phyloP scores from a whole-genome alignment of 208 protist genomes.

The Leishmania gerbilli region DNA sequence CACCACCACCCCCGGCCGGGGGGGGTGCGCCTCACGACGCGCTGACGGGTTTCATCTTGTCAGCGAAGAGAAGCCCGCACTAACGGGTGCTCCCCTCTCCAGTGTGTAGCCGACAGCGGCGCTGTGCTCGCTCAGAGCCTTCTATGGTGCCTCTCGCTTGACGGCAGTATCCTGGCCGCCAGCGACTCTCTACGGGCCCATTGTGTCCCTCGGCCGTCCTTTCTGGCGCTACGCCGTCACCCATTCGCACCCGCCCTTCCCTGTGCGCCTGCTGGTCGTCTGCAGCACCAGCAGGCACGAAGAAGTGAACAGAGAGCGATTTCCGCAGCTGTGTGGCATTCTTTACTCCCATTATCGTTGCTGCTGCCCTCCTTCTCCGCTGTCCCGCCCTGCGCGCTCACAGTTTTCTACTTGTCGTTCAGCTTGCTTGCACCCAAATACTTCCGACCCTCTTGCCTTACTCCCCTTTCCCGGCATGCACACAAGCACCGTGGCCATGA shows the following conservation, averaged over 20 bases:
- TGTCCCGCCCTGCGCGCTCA: neutral
- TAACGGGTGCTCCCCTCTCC: neutral
- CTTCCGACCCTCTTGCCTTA: neutral
- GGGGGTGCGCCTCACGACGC: neutral
- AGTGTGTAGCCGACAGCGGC: neutral
- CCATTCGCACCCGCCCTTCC: too few species aligned
- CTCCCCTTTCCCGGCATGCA: neutral
- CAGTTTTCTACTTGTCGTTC: neutral
- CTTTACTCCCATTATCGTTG: neutral
- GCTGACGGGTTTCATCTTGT: too few species aligned
- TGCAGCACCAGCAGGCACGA: neutral
- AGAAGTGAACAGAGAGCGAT: neutral
- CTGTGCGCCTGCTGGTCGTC: neutral
- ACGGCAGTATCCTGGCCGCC: neutral
- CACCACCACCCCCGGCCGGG: too few species aligned
- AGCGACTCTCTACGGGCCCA: neutral
- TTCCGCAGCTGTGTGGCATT: neutral
- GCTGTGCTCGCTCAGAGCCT: neutral
- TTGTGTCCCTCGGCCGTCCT: neutral
- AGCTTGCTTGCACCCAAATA: neutral
- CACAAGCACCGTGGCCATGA: neutral
- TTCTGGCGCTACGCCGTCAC: neutral
- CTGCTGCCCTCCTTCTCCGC: neutral
- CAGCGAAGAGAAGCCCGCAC: neutral
- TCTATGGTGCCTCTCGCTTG: neutral